Conservation (phyloP, 1,284 basidiomycete genomes). For the Tilletia walkeri region DNA sequence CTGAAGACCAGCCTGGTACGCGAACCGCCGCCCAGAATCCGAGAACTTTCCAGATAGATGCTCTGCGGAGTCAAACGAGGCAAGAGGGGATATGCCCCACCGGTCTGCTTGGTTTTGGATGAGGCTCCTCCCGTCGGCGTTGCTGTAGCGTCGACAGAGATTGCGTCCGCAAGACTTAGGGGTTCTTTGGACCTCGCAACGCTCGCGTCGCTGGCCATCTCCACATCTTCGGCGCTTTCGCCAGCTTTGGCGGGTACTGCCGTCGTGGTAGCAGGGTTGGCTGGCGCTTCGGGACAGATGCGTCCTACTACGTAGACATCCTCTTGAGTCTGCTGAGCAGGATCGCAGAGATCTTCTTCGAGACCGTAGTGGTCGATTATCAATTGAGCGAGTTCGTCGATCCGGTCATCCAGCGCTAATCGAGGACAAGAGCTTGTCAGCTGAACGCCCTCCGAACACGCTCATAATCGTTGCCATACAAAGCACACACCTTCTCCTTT, state of each 20-base stretch:
- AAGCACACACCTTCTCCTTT: constrained; percentile 40
- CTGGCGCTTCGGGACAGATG: constrained; percentile 32
- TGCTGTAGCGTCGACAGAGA: constrained; percentile 1
- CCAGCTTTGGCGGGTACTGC: not conserved
- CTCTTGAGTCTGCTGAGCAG: constrained; percentile 41
- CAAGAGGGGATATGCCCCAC: not conserved
- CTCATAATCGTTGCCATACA: not conserved
- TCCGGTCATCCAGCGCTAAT: constrained; percentile 43
- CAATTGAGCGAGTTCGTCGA: constrained; percentile 39
- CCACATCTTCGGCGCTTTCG: constrained; percentile 12
- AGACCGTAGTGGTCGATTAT: constrained; percentile 39
- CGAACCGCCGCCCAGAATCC: constrained; percentile 46
- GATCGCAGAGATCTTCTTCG: constrained; percentile 42
- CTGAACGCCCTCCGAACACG: not conserved
- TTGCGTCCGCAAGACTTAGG: not conserved
- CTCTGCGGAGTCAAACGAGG: constrained; percentile 10
- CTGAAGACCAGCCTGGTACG: constrained; percentile 38
- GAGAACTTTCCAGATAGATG: constrained; percentile 39
- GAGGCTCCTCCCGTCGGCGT: not conserved
- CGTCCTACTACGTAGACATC: constrained; percentile 49
- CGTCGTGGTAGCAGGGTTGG: constrained; percentile 18
- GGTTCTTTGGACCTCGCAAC: not conserved
- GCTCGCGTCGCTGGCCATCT: not conserved
- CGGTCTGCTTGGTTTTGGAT: not conserved
- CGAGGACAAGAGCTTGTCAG: not conserved